Evolutionary conservation across 257 asterid species (phyloP).

Genomic region (Gardenia jasminoides): DNA sequence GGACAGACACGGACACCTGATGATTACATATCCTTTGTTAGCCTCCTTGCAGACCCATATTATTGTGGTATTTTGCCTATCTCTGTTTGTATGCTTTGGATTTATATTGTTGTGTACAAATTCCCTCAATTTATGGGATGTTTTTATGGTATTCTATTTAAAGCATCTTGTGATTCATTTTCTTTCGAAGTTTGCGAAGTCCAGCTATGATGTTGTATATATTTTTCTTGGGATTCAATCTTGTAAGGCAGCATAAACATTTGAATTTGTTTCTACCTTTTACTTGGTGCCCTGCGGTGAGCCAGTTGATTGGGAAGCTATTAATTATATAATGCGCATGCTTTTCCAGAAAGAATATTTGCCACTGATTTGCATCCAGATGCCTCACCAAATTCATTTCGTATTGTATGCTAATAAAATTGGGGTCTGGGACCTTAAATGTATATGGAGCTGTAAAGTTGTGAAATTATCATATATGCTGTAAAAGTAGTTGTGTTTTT

Average conservation of each 20-base stretch:
- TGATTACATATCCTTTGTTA: conserved; percentile 91
- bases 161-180: not conserved
- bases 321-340: no score
- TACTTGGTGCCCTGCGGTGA: not conserved
- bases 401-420: not conserved
- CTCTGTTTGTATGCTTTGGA: conserved; percentile 9
- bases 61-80: conserved; percentile 66
- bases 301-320: no score
- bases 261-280: not conserved
- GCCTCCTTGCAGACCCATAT: conserved; percentile 88
- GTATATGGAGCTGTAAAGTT: not conserved
- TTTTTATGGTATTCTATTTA: not conserved
- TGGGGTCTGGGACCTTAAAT: not conserved
- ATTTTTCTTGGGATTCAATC: not conserved
- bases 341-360: not conserved
- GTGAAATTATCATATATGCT: not conserved
- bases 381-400: not conserved
- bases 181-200: not conserved
- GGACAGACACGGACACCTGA: conserved; percentile 58
- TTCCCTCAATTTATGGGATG: not conserved
- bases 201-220: not conserved
- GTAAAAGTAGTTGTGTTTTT: not conserved
- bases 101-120: conserved; percentile 3
- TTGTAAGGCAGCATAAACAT: not conserved
- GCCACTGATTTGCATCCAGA: not conserved